Evolutionary conservation across 441 rosid species (phyloP), one percentile per base, ranked within the genome.

Genomic region (Mallotus repandus): DNA sequence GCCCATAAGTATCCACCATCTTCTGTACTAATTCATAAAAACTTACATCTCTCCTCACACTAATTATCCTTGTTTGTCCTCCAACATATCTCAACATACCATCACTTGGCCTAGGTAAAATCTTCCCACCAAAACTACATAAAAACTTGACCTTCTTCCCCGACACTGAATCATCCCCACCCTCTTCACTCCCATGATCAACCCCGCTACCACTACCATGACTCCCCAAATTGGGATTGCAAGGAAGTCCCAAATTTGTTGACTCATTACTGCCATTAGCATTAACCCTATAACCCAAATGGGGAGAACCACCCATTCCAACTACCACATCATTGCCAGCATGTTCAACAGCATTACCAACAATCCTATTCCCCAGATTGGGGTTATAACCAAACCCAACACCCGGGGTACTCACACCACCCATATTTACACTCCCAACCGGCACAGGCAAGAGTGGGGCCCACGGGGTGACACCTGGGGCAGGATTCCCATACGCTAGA

Each of bases 71-170:
- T 4, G 97, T 91, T 49, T 89, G 90, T 49, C 97, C 92, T 66
- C 97, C 94, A 46, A 86, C 94, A 68, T 91, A 89, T 79, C 94
- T 86, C 87, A 91, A 74, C 84, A 79, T 72, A 38, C 90, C 90
- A 82, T 91, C 92, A 80, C 90, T 88, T 16, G 97, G 97, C 83
- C 97, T 85, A 54, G 97, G 97, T 78, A 89, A 76, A 70, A 91
- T 88, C 78, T 83, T 85, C 16, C 97, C 97, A 62, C 92, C 87
- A 78, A 88, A 91, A 79, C 94, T 89, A 78, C 94, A 91, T 76
- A 91, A 79, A 64, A 89, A 81, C 83, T 91, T 91, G 29, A 91
- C 82, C 68, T 86, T 89, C 82, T 82, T 89, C 76, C 86, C 85
- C 0, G 87, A 81, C 41, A 78, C 79, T 0, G 86, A 85, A 69